phyloP scores from a whole-genome alignment of 2,329 filamentous ascomycete species.

The Ambrosiella xylebori region DNA sequence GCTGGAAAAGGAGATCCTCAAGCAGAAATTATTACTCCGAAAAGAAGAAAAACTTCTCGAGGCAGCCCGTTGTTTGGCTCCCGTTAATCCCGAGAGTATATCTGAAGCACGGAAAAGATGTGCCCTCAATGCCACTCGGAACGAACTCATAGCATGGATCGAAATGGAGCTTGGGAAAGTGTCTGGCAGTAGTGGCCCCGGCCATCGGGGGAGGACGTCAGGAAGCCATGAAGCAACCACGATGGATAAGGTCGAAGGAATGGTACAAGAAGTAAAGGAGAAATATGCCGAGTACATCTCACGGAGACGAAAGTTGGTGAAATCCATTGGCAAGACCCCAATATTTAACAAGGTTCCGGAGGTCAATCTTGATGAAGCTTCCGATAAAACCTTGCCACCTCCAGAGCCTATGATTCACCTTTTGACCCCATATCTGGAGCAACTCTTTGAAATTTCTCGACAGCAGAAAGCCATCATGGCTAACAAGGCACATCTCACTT shows the following conservation, averaged over 20 bases:
- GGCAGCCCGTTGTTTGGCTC: constrained; percentile 26
- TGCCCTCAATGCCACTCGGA: constrained; percentile 38
- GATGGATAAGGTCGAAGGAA: constrained; percentile 13
- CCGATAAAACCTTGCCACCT: constrained; percentile 12
- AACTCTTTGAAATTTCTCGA: constrained; percentile 33
- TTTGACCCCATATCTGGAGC: constrained; percentile 38
- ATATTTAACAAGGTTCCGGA: constrained; percentile 9
- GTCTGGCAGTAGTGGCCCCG: neutral
- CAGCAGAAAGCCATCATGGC: constrained; percentile 39
- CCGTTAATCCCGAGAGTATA: constrained; percentile 17
- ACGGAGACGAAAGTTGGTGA: constrained; percentile 27
- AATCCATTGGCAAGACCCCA: constrained; percentile 4
- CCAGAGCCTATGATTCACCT: constrained; percentile 23
- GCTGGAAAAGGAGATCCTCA: constrained; percentile 40
- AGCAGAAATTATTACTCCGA: constrained; percentile 38
- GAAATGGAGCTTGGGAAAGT: constrained; percentile 34
- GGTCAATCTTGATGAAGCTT: neutral
- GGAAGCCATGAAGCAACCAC: constrained; percentile 8
- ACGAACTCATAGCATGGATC: constrained; percentile 48
- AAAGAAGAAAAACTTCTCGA: constrained; percentile 39
- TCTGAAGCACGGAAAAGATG: constrained; percentile 26
- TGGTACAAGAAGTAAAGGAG: constrained; percentile 25
- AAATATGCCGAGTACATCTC: constrained; percentile 38
- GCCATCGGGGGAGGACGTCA: neutral
- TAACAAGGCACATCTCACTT: constrained; percentile 40